Base-by-base conservation (phyloP, 2,329 filamentous ascomycete genomes). In the Byssochlamys sp. region DNA sequence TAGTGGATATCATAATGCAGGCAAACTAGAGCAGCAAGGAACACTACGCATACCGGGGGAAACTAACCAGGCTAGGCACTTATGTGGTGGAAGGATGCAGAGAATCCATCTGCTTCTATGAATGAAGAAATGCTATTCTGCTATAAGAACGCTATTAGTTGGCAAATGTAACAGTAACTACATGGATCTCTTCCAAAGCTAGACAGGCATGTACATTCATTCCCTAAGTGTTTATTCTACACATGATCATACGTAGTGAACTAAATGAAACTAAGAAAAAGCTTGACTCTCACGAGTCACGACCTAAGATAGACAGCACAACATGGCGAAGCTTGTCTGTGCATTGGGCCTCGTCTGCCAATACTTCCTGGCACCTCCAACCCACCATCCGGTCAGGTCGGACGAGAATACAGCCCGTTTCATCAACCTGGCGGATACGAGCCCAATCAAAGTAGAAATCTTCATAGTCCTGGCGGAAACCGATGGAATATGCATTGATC, bases 371-470 rank as follows among this genome's bases (percentile, higher is more conserved):
- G 11, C 60, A 71, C 55, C 80, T 71, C 82, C 82, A 85, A 2
- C 77, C 80, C 2, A 85, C 78, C 60, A 83, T 83, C 12, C 79
- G 70, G 71, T 87, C 84, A 0, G 84, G 84, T 10, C 84, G 70
- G 3, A 82, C 77, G 26, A 86, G 72, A 14, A 86, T 75, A 62
- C 77, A 80, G 1, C 84, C 83, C 58, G 80, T 77, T 60, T 85
- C 84, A 24, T 78, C 76, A 1, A 86, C 76, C 51, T 80, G 81
- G 14, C 81, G 73, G 56, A 74, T 69, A 52, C 71, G 69, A 10
- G 73, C 76, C 84, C 84, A 87, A 57, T 84, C 81, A 59, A 78
- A 79, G 66, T 86, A 86, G 0, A 83, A 75, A 65, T 87, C 84
- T 65, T 85, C 79, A 60, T 77, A 86, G 58, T 86, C 82, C 60